phyloP scores from a whole-genome alignment of 495 filamentous ascomycete genomes.

The Podospora conica region DNA sequence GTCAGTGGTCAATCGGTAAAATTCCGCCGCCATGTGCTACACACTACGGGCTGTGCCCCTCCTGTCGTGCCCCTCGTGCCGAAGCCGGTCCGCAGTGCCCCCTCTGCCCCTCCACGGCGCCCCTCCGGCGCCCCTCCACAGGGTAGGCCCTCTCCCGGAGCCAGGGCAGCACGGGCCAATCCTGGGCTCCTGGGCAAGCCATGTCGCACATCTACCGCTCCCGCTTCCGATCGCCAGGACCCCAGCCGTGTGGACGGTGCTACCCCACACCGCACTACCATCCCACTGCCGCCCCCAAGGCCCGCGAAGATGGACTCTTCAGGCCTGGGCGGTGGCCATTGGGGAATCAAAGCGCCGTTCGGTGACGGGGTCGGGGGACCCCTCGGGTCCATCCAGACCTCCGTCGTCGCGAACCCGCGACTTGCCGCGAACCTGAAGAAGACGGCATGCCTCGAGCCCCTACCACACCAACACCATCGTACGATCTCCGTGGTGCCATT shows the following conservation, averaged over 20 bases:
- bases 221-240: conserved; percentile 6
- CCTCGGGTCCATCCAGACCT: neutral
- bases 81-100: neutral
- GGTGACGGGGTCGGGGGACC: neutral
- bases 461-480: neutral
- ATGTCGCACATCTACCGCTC: conserved; percentile 15
- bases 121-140: neutral
- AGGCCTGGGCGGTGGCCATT: neutral
- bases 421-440: neutral
- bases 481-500: conserved; percentile 1
- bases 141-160: neutral
- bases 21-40: no score
- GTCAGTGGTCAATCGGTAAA: no score
- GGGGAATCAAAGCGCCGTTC: neutral
- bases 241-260: neutral
- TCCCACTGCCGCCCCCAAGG: neutral
- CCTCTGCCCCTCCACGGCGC: neutral
- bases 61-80: neutral
- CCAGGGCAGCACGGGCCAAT: neutral
- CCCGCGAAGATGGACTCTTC: neutral
- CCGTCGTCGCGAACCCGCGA: neutral
- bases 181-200: neutral
- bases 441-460: neutral
- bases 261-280: conserved; percentile 6
- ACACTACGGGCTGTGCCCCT: neutral